phyloP scores from a whole-genome alignment of 2,329 filamentous ascomycete species.

The Clonostachys sp. region DNA sequence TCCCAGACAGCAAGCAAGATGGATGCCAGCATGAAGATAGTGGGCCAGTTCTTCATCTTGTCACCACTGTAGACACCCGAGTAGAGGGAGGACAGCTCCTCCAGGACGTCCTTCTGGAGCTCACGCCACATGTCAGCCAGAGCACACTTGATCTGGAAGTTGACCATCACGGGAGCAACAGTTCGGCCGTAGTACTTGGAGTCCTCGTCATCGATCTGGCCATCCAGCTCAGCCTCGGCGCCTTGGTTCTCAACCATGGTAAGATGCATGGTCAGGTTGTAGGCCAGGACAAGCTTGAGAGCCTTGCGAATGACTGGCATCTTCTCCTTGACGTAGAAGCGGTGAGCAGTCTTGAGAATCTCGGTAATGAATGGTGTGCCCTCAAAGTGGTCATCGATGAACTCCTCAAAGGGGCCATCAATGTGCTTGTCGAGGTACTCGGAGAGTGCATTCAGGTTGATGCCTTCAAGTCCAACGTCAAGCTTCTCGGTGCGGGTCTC shows the following conservation, averaged over 20 bases:
- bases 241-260: constrained; percentile 90
- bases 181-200: constrained; percentile 89
- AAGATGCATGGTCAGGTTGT: constrained; percentile 92
- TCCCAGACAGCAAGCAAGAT: constrained; percentile 95
- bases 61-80: constrained; percentile 98
- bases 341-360: constrained; percentile 92
- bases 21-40: constrained; percentile 94
- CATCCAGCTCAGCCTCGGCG: constrained; percentile 71
- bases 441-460: constrained; percentile 74
- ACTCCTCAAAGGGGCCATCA: constrained; percentile 85
- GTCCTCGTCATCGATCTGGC: constrained; percentile 79
- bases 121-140: constrained; percentile 98
- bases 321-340: constrained; percentile 86
- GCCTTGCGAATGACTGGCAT: constrained; percentile 90
- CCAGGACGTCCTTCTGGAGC: constrained; percentile 90
- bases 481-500: constrained; percentile 85
- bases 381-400: constrained; percentile 94
- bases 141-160: constrained; percentile 98
- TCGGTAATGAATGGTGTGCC: constrained; percentile 93
- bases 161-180: constrained; percentile 96
- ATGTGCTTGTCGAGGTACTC: constrained; percentile 96
- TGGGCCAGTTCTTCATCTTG: constrained; percentile 98
- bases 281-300: constrained; percentile 88
- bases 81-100: constrained; percentile 88
- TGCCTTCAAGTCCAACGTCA: constrained; percentile 83